Percentiles rank a stretch among this genome's conserved stretches.
These are phyloP conservation scores for Musa acuminata DNA, from an alignment of 176 grass and related monocot species.

Conservation along the genomic window DNA sequence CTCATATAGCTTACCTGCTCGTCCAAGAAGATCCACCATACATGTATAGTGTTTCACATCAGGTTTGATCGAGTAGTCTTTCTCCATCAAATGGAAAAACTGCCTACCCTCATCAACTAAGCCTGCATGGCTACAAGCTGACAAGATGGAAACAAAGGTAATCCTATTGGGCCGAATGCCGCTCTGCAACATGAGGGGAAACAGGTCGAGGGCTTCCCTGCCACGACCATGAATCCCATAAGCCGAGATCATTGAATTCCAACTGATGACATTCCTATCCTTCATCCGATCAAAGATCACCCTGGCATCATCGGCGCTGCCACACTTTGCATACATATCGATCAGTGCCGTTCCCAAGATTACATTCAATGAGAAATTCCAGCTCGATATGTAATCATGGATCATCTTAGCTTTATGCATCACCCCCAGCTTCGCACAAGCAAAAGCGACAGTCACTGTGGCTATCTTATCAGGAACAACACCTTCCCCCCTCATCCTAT, in stretches of 20 bases:
- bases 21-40: conserved; percentile 15
- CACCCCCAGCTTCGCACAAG: conserved; percentile 8
- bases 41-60: conserved; percentile 18
- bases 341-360: conserved; percentile 11
- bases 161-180: conserved; percentile 10
- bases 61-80: conserved; percentile 4
- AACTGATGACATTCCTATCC: conserved; percentile 5
- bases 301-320: conserved; percentile 7
- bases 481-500: conserved; percentile 12
- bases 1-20: conserved; percentile 12
- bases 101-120: conserved; percentile 2
- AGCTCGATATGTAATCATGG: conserved; percentile 5
- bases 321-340: conserved; percentile 21
- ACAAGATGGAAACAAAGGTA: conserved; percentile 9
- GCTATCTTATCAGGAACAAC: conserved; percentile 4
- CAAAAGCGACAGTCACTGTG: conserved; percentile 9
- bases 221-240: conserved; percentile 15
- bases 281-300: conserved; percentile 9
- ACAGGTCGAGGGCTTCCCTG: not conserved
- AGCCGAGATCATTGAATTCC: conserved; percentile 7
- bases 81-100: conserved; percentile 5
- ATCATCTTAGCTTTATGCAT: conserved; percentile 19
- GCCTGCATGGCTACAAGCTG: conserved; percentile 15
- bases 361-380: not conserved
- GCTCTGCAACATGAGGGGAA: not conserved